Percentiles rank a stretch among this genome's conserved stretches.
phyloP scores from a whole-genome alignment of 192 early-diverging fungal species.

The Linnemannia exigua region DNA sequence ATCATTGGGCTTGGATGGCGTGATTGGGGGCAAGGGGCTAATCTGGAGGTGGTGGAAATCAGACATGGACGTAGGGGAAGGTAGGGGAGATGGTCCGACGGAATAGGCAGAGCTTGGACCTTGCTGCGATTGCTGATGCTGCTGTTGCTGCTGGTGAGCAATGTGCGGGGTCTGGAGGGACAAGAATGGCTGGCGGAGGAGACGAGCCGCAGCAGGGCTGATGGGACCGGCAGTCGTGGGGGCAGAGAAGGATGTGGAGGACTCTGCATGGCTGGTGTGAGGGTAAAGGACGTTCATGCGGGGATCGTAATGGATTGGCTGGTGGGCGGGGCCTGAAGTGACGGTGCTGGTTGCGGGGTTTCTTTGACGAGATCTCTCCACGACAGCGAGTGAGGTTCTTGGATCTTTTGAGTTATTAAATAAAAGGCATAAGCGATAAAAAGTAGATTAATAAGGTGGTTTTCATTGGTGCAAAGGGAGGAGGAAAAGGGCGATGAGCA shows the following conservation, averaged over 20 bases:
- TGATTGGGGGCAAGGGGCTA: neutral
- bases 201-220: slow-evolving; percentile 39
- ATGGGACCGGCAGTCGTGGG: slow-evolving; percentile 18
- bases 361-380: slow-evolving; percentile 38
- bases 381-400: slow-evolving; percentile 28
- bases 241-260: neutral
- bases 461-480: neutral
- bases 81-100: slow-evolving; percentile 7
- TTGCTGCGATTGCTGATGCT: slow-evolving; percentile 7
- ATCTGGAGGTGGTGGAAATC: slow-evolving; percentile 31
- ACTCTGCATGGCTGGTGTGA: slow-evolving; percentile 1
- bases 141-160: slow-evolving; percentile 21
- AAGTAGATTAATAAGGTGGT: neutral
- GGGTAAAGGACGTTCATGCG: neutral
- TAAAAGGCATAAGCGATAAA: neutral
- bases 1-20: slow-evolving; percentile 11
- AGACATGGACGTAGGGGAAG: slow-evolving; percentile 31
- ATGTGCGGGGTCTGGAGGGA: neutral
- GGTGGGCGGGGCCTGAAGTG: slow-evolving; percentile 18
- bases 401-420: slow-evolving; percentile 12
- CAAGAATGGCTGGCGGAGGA: slow-evolving; percentile 30
- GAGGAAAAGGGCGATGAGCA: neutral
- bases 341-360: slow-evolving; percentile 14
- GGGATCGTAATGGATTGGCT: slow-evolving; percentile 15
- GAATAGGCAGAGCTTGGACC: neutral